Conservation (phyloP, 768 basidiomycete species). For the Pulveroboletus frians region DNA sequence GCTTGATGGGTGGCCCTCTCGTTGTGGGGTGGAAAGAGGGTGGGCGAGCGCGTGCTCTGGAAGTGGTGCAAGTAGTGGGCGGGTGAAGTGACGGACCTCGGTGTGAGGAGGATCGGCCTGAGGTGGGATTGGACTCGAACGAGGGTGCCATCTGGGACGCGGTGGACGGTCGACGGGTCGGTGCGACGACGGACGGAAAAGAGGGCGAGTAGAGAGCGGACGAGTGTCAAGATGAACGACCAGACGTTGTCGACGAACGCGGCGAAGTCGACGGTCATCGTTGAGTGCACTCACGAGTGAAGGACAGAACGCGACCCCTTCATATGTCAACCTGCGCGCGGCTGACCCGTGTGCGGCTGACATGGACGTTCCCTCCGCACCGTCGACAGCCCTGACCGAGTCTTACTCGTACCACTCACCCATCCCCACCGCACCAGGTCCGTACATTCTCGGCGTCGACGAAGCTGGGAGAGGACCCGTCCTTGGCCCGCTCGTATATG, state of each 20-base stretch:
- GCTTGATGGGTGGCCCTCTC: not conserved
- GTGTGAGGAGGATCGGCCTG: slow-evolving; percentile 20
- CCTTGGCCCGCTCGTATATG: slow-evolving; percentile 93
- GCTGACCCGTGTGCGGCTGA: slow-evolving; percentile 13
- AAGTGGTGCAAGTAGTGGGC: slow-evolving; percentile 1
- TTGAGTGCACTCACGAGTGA: not conserved
- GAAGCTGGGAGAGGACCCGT: slow-evolving; percentile 97
- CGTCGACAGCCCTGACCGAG: slow-evolving; percentile 51
- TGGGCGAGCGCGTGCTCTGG: slow-evolving; percentile 8
- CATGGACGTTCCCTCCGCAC: slow-evolving; percentile 48
- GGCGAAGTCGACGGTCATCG: slow-evolving; percentile 12
- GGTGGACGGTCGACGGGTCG: slow-evolving; percentile 7
- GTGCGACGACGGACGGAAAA: slow-evolving; percentile 14
- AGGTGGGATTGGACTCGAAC: slow-evolving; percentile 12
- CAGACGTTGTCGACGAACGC: slow-evolving; percentile 20
- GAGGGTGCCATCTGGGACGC: slow-evolving; percentile 7
- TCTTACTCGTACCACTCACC: slow-evolving; percentile 80
- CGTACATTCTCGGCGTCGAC: slow-evolving; percentile 97
- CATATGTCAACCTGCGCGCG: slow-evolving; percentile 9
- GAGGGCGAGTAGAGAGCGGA: slow-evolving; percentile 22
- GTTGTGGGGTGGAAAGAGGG: slow-evolving; percentile 2
- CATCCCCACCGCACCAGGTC: slow-evolving; percentile 61
- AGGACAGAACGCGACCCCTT: not conserved
- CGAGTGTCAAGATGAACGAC: slow-evolving; percentile 26
- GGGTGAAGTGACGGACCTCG: slow-evolving; percentile 1